These are phyloP conservation scores for Lyophyllum shimeji DNA, from an alignment of 768 basidiomycete genomes.

Conservation along the genomic window DNA sequence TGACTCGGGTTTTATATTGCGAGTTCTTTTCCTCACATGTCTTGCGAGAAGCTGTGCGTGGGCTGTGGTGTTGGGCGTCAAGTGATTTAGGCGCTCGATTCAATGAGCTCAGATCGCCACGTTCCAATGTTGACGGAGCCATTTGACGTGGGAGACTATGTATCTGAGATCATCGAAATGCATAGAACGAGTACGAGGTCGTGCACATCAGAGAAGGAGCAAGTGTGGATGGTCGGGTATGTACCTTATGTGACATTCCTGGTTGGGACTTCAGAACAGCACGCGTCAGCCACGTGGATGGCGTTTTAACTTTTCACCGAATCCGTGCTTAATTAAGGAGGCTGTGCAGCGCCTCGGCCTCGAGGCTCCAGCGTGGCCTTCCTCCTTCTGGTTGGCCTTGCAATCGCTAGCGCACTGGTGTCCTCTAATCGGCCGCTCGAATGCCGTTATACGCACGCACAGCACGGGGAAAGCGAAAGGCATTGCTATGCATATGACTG, in stretches of 20 bases:
- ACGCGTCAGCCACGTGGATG: neutral
- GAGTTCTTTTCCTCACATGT: neutral
- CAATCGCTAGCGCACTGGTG: neutral
- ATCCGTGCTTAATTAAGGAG: no score
- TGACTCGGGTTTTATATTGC: conserved; percentile 1
- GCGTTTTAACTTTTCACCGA: neutral
- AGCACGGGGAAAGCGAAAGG: no score
- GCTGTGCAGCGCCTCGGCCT: no score
- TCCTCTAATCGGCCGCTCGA: no score
- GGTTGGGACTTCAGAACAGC: neutral
- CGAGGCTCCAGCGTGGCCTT: neutral
- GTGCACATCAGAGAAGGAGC: no score
- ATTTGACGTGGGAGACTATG: no score
- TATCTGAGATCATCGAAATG: no score
- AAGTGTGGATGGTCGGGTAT: no score
- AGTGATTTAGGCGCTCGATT: neutral
- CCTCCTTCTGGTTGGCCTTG: neutral
- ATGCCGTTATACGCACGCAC: no score
- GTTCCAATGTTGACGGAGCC: neutral
- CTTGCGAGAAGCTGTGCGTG: neutral
- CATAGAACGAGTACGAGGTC: no score
- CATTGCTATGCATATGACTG: no score
- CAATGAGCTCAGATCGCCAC: neutral
- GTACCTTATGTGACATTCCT: neutral
- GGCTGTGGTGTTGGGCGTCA: conserved; percentile 1